phyloP scores from a whole-genome alignment of 1,284 basidiomycete genomes.

The Ustilago sp. region DNA sequence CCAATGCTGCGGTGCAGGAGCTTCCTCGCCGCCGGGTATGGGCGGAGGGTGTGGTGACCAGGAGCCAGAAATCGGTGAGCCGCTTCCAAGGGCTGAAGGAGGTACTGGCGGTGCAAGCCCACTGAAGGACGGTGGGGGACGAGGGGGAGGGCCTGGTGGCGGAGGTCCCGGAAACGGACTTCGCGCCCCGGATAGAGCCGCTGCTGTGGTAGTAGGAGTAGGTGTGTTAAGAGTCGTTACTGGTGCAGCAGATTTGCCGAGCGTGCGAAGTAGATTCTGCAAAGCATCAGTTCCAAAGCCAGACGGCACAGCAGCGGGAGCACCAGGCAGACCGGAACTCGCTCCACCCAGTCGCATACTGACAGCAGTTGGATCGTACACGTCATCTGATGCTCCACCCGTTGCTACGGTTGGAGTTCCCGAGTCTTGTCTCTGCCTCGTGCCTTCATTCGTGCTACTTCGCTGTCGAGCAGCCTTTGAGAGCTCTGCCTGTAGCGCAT shows the following conservation, averaged over 20 bases:
- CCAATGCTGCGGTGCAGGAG: slow-evolving; percentile 16
- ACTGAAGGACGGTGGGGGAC: slow-evolving; percentile 26
- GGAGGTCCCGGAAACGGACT: slow-evolving; percentile 22
- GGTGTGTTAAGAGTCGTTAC: neutral
- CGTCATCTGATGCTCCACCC: slow-evolving; percentile 5
- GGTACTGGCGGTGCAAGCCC: neutral
- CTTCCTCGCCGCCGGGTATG: neutral
- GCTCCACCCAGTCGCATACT: slow-evolving; percentile 13
- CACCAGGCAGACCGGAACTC: neutral
- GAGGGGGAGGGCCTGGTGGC: slow-evolving; percentile 37
- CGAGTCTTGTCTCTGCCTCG: slow-evolving; percentile 4
- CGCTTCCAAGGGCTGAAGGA: neutral
- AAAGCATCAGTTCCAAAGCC: slow-evolving; percentile 36
- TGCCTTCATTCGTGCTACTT: slow-evolving; percentile 26
- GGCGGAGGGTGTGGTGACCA: slow-evolving; percentile 22
- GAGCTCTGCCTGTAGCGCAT: slow-evolving; percentile 38
- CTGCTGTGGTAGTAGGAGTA: neutral
- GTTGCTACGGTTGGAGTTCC: neutral
- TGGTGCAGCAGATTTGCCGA: slow-evolving; percentile 35
- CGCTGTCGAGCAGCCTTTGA: slow-evolving; percentile 22
- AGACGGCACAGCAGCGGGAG: slow-evolving; percentile 2
- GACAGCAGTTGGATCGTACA: slow-evolving; percentile 34
- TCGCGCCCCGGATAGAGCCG: slow-evolving; percentile 3
- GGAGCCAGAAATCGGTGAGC: slow-evolving; percentile 19
- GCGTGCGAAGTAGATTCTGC: slow-evolving; percentile 40